Percentiles rank a stretch among this genome's conserved stretches.
Conservation (phyloP, 2,329 filamentous ascomycete genomes). For the Pseudogymnoascus sp. region DNA sequence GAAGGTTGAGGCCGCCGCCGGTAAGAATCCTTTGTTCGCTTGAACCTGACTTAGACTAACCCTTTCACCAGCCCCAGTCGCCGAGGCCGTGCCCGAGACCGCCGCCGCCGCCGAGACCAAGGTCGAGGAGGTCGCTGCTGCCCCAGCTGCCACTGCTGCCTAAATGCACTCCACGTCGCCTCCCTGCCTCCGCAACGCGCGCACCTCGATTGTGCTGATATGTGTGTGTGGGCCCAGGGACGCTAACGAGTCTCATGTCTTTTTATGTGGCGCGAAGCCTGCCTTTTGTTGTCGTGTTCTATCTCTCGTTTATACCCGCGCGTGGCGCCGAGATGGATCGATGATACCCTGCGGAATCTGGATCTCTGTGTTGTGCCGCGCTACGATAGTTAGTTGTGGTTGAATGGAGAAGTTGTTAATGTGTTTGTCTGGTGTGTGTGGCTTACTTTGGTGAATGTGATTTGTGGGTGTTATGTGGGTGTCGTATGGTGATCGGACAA, state of each 20-base stretch:
- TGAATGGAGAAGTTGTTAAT: conserved; percentile 2
- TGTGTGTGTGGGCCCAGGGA: not conserved
- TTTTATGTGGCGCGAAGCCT: conserved; percentile 3
- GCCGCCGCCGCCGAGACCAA: conserved; percentile 19
- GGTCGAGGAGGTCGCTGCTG: conserved; percentile 15
- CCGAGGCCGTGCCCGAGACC: conserved; percentile 15
- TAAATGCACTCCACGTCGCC: conserved; percentile 5
- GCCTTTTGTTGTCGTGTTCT: conserved; percentile 11
- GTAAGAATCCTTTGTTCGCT: not conserved
- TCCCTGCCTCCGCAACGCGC: not conserved
- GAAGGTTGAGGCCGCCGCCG: not conserved
- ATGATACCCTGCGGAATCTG: conserved; percentile 7
- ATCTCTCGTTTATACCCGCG: conserved; percentile 10
- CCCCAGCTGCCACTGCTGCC: conserved; percentile 17
- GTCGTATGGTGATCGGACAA: too few relatives aligned
- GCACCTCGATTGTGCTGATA: not conserved
- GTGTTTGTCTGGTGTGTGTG: not conserved
- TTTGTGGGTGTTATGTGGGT: not conserved
- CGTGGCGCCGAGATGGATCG: conserved; percentile 8
- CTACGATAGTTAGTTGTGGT: conserved; percentile 2
- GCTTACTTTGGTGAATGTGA: not conserved
- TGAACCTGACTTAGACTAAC: not conserved
- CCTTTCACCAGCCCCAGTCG: not conserved
- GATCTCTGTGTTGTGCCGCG: not conserved
- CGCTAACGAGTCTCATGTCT: conserved; percentile 4